Conservation (phyloP, 495 filamentous ascomycete species). For the Penicillium ucsense region DNA sequence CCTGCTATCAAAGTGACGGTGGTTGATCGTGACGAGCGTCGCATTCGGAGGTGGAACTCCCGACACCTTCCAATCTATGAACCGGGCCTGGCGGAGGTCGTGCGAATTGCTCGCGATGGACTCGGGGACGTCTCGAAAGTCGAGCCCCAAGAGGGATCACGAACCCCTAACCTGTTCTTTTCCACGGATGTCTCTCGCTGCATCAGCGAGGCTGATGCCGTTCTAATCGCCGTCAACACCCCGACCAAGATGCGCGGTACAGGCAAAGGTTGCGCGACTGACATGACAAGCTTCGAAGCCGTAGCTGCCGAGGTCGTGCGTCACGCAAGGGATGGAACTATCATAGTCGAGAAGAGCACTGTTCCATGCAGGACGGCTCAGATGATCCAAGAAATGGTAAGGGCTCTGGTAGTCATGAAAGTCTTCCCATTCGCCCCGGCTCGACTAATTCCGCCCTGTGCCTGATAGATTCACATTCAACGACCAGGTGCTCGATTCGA, state of each 20-base stretch:
- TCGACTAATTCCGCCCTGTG: background rate
- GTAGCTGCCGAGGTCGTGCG: slow-evolving; percentile 55
- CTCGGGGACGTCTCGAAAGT: background rate
- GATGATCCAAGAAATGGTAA: slow-evolving; percentile 53
- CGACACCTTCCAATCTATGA: slow-evolving; percentile 58
- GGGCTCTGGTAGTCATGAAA: slow-evolving; percentile 4
- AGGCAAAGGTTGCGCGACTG: slow-evolving; percentile 57
- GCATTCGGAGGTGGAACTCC: slow-evolving; percentile 69
- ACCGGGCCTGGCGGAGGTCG: slow-evolving; percentile 34
- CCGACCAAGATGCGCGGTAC: slow-evolving; percentile 63
- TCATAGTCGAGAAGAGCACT: slow-evolving; percentile 73
- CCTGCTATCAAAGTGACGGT: slow-evolving; percentile 58
- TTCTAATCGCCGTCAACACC: slow-evolving; percentile 71
- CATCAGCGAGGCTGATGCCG: slow-evolving; percentile 57
- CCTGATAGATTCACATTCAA: slow-evolving; percentile 4
- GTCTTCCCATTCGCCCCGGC: background rate
- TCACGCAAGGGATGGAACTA: slow-evolving; percentile 52
- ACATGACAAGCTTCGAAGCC: slow-evolving; percentile 58
- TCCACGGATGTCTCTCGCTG: slow-evolving; percentile 50
- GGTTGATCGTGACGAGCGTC: slow-evolving; percentile 53
- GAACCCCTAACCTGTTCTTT: slow-evolving; percentile 51
- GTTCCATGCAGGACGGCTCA: slow-evolving; percentile 69
- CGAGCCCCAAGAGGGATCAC: background rate
- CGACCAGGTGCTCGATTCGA: slow-evolving; percentile 53
- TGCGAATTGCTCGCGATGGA: slow-evolving; percentile 9